Evolutionary conservation across 2,329 filamentous ascomycete genomes (phyloP).

Genomic region (Penicillium sumatraense): DNA sequence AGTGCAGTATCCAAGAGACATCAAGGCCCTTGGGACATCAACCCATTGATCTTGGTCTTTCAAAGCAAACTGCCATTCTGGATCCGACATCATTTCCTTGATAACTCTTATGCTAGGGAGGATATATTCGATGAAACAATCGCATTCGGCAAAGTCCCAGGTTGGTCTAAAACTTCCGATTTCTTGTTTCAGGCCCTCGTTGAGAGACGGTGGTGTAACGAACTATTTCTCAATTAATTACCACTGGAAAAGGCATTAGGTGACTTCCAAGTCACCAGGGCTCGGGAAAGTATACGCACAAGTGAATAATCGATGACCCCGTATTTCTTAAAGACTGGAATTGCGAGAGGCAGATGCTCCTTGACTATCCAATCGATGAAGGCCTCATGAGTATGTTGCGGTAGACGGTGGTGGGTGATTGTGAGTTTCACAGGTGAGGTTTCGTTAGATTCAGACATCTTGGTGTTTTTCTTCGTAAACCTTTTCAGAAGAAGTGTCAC

Average conservation of each 20-base stretch:
- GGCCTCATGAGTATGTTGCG: slow-evolving; percentile 34
- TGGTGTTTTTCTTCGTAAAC: not conserved
- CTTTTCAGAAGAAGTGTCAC: too few species aligned
- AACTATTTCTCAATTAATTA: not conserved
- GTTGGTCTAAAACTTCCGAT: slow-evolving; percentile 17
- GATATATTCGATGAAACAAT: slow-evolving; percentile 36
- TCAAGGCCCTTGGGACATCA: slow-evolving; percentile 30
- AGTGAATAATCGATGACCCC: slow-evolving; percentile 31
- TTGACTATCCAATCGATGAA: slow-evolving; percentile 39
- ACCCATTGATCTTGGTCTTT: slow-evolving; percentile 37
- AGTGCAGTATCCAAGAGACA: slow-evolving; percentile 29
- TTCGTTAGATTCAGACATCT: slow-evolving; percentile 12
- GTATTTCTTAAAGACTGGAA: slow-evolving; percentile 34
- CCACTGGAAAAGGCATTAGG: not conserved
- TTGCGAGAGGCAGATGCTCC: slow-evolving; percentile 33
- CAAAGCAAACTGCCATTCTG: slow-evolving; percentile 28
- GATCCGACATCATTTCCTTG: slow-evolving; percentile 28
- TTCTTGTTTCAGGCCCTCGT: slow-evolving; percentile 3
- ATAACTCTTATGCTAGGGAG: slow-evolving; percentile 24
- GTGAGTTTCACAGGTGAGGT: slow-evolving; percentile 31
- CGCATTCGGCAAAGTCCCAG: slow-evolving; percentile 28
- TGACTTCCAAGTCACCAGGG: not conserved
- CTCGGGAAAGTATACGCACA: slow-evolving; percentile 16
- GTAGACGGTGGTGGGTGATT: slow-evolving; percentile 33
- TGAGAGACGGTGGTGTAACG: slow-evolving; percentile 4